Conservation (phyloP, 2,329 filamentous ascomycete species). For the Xylaria sp. region DNA sequence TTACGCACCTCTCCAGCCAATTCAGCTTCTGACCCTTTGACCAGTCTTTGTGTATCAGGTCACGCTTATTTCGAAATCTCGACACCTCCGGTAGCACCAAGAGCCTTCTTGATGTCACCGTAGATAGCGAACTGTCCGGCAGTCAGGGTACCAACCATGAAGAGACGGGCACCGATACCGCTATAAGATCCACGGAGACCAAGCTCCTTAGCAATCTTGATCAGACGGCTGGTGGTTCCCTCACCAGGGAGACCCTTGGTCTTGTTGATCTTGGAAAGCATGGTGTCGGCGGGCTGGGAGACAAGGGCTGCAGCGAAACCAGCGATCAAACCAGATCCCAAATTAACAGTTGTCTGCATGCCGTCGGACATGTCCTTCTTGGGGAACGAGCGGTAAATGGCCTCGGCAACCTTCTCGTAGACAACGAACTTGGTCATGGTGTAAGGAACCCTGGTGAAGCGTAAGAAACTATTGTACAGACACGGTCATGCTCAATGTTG, state of each 20-base stretch:
- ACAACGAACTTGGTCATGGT: slow-evolving; percentile 84
- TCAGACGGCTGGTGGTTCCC: slow-evolving; percentile 70
- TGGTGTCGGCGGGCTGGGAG: slow-evolving; percentile 79
- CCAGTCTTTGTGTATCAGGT: not conserved
- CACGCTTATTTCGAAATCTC: slow-evolving; percentile 54
- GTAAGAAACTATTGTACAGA: not conserved
- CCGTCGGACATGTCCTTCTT: slow-evolving; percentile 65
- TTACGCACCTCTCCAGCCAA: slow-evolving; percentile 28
- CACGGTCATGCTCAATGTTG: not conserved
- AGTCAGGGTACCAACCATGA: slow-evolving; percentile 74
- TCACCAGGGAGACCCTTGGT: slow-evolving; percentile 75
- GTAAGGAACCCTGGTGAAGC: slow-evolving; percentile 67
- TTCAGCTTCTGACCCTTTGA: not conserved
- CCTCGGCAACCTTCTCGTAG: slow-evolving; percentile 76
- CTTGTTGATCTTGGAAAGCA: slow-evolving; percentile 86
- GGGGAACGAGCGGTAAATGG: slow-evolving; percentile 65
- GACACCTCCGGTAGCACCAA: slow-evolving; percentile 66
- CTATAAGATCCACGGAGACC: slow-evolving; percentile 70
- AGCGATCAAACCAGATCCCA: slow-evolving; percentile 75
- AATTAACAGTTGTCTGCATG: slow-evolving; percentile 72
- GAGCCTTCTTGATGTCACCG: slow-evolving; percentile 53
- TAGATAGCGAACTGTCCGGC: slow-evolving; percentile 79
- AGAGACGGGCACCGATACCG: slow-evolving; percentile 75
- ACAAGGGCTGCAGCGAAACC: slow-evolving; percentile 78
- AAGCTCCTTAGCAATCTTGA: slow-evolving; percentile 78